These are phyloP conservation scores for Pedinophyceae sp. DNA, from an alignment of 139 green algal species.

Conservation along the genomic window DNA sequence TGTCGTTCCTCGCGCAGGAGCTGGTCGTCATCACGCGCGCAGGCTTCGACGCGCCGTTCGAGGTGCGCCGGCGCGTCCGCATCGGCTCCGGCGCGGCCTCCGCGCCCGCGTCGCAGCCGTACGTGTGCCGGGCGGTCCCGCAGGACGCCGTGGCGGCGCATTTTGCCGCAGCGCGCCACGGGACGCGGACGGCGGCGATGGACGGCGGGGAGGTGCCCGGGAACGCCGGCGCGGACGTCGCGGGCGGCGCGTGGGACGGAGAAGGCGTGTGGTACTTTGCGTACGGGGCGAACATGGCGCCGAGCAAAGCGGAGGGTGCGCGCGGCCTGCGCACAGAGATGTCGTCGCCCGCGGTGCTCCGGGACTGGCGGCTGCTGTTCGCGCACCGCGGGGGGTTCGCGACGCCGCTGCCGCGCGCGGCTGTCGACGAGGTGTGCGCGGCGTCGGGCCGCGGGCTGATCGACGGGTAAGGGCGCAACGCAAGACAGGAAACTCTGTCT, in stretches of 20 bases:
- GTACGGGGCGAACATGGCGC: constrained; percentile 38
- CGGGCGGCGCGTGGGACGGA: not conserved
- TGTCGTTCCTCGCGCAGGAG: constrained; percentile 8
- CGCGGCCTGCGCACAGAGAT: constrained; percentile 20
- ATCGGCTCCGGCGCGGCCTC: constrained; percentile 16
- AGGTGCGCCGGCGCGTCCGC: constrained; percentile 21
- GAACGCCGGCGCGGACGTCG: not conserved
- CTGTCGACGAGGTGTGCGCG: not conserved
- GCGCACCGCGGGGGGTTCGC: constrained; percentile 30
- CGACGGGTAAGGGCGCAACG: too few relatives aligned
- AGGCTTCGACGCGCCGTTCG: constrained; percentile 31
- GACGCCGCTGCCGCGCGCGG: constrained; percentile 12
- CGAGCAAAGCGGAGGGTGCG: constrained; percentile 19
- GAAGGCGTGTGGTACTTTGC: constrained; percentile 35
- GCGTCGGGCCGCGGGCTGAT: not conserved
- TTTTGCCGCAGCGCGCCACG: not conserved
- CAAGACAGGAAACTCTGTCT: too few relatives aligned
- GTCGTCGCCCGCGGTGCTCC: constrained; percentile 17
- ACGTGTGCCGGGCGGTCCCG: constrained; percentile 18
- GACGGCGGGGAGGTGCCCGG: not conserved
- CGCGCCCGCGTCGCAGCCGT: not conserved
- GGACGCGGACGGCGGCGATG: not conserved
- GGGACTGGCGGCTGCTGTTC: constrained; percentile 22
- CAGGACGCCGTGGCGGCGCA: not conserved
- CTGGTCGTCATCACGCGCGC: constrained; percentile 13